Percentiles rank a stretch among this genome's conserved stretches.
Evolutionary conservation across 805 yeast species (phyloP).

Genomic region (Wickerhamomyces rabaulensis): DNA sequence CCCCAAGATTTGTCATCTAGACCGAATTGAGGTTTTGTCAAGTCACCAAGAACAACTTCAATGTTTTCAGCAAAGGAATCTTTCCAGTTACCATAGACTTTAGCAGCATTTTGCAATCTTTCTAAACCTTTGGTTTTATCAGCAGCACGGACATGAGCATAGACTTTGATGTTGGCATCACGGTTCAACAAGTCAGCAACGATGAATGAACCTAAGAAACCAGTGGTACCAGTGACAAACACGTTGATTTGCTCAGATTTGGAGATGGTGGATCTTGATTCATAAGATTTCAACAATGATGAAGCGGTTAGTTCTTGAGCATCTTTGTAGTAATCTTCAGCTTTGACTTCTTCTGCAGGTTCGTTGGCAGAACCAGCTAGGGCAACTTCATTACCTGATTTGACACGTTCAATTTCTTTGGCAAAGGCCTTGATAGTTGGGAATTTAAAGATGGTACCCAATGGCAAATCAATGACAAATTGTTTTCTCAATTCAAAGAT

Average conservation of each 20-base stretch:
- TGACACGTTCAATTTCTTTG: constrained; percentile 55
- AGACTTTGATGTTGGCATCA: constrained; percentile 49
- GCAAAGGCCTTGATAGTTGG: constrained; percentile 85
- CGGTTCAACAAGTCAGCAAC: constrained; percentile 70
- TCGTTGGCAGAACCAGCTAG: constrained; percentile 29
- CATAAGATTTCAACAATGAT: constrained; percentile 39
- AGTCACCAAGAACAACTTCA: constrained; percentile 76
- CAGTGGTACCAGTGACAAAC: constrained; percentile 93
- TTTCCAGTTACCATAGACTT: constrained; percentile 66
- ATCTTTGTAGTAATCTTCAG: constrained; percentile 60
- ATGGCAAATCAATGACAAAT: constrained; percentile 75
- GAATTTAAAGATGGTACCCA: constrained; percentile 83
- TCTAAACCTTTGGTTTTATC: constrained; percentile 63
- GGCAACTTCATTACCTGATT: constrained; percentile 44
- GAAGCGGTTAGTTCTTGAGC: constrained; percentile 49
- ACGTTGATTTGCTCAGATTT: constrained; percentile 45
- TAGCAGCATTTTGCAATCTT: constrained; percentile 70
- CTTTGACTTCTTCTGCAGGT: constrained; percentile 23
- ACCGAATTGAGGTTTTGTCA: constrained; percentile 72
- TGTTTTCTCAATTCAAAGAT: constrained; percentile 84
- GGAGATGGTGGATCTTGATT: constrained; percentile 34
- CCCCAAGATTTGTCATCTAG: constrained; percentile 52
- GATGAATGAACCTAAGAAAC: constrained; percentile 90
- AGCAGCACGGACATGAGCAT: constrained; percentile 89
- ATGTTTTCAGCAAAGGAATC: constrained; percentile 52